Evolutionary conservation across 208 protist species (phyloP).

Genomic region (Acanthamoeba lenticulata): DNA sequence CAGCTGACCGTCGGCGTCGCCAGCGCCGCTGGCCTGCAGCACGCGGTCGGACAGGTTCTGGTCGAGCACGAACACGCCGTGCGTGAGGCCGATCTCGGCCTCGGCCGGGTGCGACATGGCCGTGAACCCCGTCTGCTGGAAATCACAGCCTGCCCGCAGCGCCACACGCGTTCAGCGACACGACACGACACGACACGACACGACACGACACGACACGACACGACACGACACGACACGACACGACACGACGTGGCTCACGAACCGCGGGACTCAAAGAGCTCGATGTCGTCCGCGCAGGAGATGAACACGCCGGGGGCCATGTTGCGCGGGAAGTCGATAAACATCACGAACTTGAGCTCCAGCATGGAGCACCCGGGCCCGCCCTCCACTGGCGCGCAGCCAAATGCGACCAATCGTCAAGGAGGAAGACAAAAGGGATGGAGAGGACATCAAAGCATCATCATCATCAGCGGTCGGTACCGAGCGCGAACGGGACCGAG

Average conservation of each 20-base stretch:
- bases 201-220: neutral
- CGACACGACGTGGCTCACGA: too few species aligned
- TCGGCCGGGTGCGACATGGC: conserved; percentile 71
- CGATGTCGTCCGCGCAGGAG: conserved; percentile 78
- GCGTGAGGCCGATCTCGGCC: conserved; percentile 68
- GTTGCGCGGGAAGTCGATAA: conserved; percentile 74
- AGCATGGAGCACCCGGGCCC: conserved; percentile 70
- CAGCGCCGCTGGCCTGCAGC: too few species aligned
- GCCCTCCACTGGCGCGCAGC: neutral
- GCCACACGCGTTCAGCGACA: neutral
- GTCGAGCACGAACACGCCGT: conserved; percentile 77
- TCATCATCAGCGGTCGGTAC: neutral
- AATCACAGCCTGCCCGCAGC: neutral
- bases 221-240: neutral
- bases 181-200: neutral
- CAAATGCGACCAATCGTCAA: neutral
- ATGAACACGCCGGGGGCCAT: conserved; percentile 77
- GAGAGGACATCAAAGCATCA: neutral
- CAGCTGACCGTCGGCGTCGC: neutral
- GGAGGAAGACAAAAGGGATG: neutral
- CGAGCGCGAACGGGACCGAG: conserved; percentile 64
- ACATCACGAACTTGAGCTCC: conserved; percentile 76
- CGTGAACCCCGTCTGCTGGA: conserved; percentile 64
- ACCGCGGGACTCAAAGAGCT: conserved; percentile 73
- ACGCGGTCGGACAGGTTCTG: conserved; percentile 25